Evolutionary conservation across 352 stramenopile genomes (phyloP).

Genomic region (Pythium insidiosum): DNA sequence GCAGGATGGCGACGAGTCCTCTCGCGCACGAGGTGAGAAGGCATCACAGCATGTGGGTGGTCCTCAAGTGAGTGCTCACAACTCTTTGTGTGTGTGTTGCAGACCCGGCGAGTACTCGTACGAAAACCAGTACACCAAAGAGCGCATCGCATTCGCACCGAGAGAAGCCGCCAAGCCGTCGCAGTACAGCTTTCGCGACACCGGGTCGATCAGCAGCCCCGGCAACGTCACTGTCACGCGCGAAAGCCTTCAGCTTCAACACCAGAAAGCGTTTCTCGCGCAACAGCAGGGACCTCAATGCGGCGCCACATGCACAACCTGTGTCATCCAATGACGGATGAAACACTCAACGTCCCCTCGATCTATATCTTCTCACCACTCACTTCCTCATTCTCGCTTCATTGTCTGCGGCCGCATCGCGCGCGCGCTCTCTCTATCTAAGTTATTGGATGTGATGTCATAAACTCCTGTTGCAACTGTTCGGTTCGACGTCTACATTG

Average conservation of each 20-base stretch:
- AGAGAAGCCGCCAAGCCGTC: slow-evolving; percentile 83
- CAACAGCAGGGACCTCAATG: slow-evolving; percentile 64
- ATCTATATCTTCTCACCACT: too few relatives aligned
- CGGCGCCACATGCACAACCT: slow-evolving; percentile 22
- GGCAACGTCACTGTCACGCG: slow-evolving; percentile 61
- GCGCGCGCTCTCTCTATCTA: too few relatives aligned
- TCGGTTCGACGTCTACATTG: too few relatives aligned
- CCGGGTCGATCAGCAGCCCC: slow-evolving; percentile 22
- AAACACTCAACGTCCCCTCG: too few relatives aligned
- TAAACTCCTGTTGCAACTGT: too few relatives aligned
- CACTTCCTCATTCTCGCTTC: too few relatives aligned
- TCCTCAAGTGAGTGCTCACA: background rate
- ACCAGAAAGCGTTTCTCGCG: slow-evolving; percentile 73
- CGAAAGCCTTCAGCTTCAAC: slow-evolving; percentile 77
- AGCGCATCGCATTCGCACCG: slow-evolving; percentile 80
- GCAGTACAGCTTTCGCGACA: slow-evolving; percentile 69
- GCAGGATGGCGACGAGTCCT: slow-evolving; percentile 72
- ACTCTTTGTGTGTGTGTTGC: too few relatives aligned
- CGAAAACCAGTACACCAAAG: slow-evolving; percentile 86
- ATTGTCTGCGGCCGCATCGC: too few relatives aligned
- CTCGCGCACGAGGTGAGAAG: slow-evolving; percentile 48
- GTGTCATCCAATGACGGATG: background rate
- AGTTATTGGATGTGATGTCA: too few relatives aligned
- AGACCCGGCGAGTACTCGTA: slow-evolving; percentile 83
- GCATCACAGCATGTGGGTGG: too few relatives aligned